A percentile compares a stretch with the other conserved stretches of the same genome.
These are phyloP conservation scores for Parafenestella ontariensis DNA, from an alignment of 2,329 filamentous ascomycete genomes.

Conservation along the genomic window DNA sequence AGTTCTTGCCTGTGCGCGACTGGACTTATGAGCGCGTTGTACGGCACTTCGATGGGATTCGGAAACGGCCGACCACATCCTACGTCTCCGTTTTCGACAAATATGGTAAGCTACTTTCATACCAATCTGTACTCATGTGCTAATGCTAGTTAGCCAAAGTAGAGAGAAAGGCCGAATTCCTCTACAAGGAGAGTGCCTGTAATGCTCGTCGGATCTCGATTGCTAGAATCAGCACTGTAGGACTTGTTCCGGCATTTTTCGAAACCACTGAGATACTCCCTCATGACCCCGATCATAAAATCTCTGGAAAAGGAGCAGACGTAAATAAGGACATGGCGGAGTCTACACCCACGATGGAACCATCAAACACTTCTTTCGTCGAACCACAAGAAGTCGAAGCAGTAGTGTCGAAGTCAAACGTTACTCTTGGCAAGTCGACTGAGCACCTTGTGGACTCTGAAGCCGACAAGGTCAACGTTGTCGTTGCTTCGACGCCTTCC, in stretches of 20 bases:
- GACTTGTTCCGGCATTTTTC: conserved; percentile 1
- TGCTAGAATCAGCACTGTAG: conserved; percentile 10
- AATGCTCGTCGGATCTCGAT: conserved; percentile 10
- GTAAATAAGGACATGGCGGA: too few relatives aligned
- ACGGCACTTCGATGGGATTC: conserved; percentile 13
- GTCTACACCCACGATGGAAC: too few relatives aligned
- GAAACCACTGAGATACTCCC: not conserved
- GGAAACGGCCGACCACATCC: conserved; percentile 14
- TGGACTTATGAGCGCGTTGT: conserved; percentile 10
- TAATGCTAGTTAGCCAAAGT: conserved; percentile 1
- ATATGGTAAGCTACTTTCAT: not conserved
- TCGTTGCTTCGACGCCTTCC: too few relatives aligned
- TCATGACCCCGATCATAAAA: too few relatives aligned
- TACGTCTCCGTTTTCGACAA: conserved; percentile 21
- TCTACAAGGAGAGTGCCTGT: conserved; percentile 1
- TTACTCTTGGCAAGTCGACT: too few relatives aligned
- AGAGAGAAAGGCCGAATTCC: conserved; percentile 3
- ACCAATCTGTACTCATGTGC: not conserved
- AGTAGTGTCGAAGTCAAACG: too few relatives aligned
- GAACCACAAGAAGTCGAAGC: too few relatives aligned
- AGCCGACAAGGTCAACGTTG: too few relatives aligned
- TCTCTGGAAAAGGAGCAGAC: too few relatives aligned
- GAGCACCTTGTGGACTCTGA: too few relatives aligned
- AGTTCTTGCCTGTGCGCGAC: not conserved
- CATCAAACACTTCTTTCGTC: too few relatives aligned